Conservation (phyloP, 257 asterid genomes). For the Nicotiana obtusifolia region DNA sequence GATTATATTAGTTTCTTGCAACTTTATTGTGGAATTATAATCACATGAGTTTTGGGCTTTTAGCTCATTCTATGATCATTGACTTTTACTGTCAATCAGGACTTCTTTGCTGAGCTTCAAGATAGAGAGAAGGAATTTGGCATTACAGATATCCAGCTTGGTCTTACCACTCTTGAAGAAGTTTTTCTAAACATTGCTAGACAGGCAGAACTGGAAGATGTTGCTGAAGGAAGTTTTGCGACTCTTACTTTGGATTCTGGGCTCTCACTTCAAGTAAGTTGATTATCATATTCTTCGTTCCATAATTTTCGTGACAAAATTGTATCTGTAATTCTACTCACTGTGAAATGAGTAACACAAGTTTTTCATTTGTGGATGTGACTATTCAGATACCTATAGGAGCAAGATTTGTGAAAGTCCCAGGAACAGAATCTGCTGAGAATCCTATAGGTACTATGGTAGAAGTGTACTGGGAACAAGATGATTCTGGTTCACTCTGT, state of each 20-base stretch:
- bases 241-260: conserved; percentile 57
- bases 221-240: conserved; percentile 58
- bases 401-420: conserved; percentile 68
- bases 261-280: conserved; percentile 48
- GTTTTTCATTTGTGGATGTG: neutral
- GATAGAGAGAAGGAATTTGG: conserved; percentile 53
- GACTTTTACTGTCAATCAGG: conserved; percentile 29
- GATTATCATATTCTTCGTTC: neutral
- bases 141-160: conserved; percentile 80
- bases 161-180: conserved; percentile 84
- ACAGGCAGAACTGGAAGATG: conserved; percentile 73
- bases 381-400: conserved; percentile 67
- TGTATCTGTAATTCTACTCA: neutral
- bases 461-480: conserved; percentile 86
- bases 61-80: neutral
- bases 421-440: conserved; percentile 58
- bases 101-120: conserved; percentile 67
- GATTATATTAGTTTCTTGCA: neutral
- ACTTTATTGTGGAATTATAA: neutral
- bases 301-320: neutral
- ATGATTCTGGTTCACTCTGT: conserved; percentile 81
- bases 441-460: conserved; percentile 65
- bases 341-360: neutral
- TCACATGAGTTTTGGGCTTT: neutral
- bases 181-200: conserved; percentile 75